These are phyloP conservation scores for Xylaria acuta DNA, from an alignment of 495 filamentous ascomycete species.

Conservation along the genomic window DNA sequence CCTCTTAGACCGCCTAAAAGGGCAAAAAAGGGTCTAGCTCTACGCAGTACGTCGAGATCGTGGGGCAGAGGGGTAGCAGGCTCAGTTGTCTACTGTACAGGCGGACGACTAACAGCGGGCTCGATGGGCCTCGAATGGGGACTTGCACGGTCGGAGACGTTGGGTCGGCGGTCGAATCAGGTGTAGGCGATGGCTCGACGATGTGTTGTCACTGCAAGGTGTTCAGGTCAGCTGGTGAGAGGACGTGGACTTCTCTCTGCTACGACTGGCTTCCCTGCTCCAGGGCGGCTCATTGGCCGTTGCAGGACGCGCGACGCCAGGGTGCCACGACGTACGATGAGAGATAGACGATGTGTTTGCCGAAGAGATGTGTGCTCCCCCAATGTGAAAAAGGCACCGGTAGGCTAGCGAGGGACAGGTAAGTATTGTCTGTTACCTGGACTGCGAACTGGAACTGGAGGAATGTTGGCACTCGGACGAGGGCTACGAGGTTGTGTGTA, in stretches of 20 bases:
- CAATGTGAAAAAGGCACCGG: neutral
- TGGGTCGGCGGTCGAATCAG: neutral
- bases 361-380: conserved; percentile 12
- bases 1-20: neutral
- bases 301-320: conserved; percentile 8
- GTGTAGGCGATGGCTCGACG: conserved; percentile 15
- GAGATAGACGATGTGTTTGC: conserved; percentile 2
- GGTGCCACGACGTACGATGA: neutral
- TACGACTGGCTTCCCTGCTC: conserved; percentile 22
- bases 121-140: conserved; percentile 13
- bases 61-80: conserved; percentile 20
- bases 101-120: conserved; percentile 7
- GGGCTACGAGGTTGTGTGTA: neutral
- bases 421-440: neutral
- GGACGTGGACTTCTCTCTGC: neutral
- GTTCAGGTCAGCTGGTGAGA: conserved; percentile 27
- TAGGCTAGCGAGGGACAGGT: neutral
- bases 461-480: neutral
- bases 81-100: conserved; percentile 9
- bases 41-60: conserved; percentile 24
- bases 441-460: neutral
- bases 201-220: conserved; percentile 31
- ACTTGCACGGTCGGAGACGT: neutral
- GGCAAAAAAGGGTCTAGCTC: conserved; percentile 14
- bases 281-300: conserved; percentile 19